These are phyloP conservation scores for Paecilomyces sp. DNA, from an alignment of 2,329 filamentous ascomycete genomes.

Conservation along the genomic window DNA sequence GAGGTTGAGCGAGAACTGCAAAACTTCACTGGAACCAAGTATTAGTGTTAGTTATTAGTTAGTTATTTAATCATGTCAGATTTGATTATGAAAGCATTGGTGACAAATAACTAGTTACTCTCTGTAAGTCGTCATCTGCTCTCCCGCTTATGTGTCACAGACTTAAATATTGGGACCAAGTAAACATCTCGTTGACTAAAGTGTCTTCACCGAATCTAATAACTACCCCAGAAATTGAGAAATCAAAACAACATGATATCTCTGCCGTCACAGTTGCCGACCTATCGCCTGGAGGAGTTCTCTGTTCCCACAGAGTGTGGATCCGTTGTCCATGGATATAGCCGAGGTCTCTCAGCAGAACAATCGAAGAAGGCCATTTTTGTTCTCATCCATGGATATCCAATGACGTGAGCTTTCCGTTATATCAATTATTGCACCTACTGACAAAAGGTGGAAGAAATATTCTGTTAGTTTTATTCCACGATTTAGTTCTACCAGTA, in stretches of 20 bases:
- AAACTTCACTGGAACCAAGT: neutral
- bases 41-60: no score
- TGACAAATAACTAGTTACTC: neutral
- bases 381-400: neutral
- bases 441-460: neutral
- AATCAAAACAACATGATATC: neutral
- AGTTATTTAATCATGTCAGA: neutral
- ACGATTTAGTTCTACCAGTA: neutral
- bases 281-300: neutral
- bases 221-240: neutral
- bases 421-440: neutral
- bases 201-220: neutral
- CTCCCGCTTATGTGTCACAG: no score
- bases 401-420: neutral
- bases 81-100: neutral
- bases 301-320: neutral
- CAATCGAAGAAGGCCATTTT: neutral
- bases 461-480: neutral
- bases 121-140: neutral
- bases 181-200: neutral
- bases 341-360: neutral
- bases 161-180: neutral
- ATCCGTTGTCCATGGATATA: neutral
- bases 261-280: neutral
- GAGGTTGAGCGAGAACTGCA: neutral